A percentile compares a stretch with the other conserved stretches of the same genome.
phyloP scores from a whole-genome alignment of 305 asterid species.

The Euphrasia arctica region DNA sequence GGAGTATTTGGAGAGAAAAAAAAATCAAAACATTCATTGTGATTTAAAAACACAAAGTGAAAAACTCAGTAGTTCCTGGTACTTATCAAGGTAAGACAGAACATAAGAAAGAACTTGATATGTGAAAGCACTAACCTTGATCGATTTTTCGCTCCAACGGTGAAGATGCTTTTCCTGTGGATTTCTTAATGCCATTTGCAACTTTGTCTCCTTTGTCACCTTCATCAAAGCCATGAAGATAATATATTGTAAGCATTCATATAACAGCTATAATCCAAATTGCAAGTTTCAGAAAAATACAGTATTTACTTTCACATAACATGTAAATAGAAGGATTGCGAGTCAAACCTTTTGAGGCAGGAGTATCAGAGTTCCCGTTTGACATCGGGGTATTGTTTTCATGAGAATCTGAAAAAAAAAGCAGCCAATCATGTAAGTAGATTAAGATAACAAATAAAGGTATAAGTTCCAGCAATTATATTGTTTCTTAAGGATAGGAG shows the following conservation, averaged over 20 bases:
- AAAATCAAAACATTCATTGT: not conserved
- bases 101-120: no score
- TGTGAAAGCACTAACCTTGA: slow-evolving; percentile 40
- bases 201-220: slow-evolving; percentile 59
- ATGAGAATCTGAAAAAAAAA: slow-evolving; percentile 34
- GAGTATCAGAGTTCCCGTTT: slow-evolving; percentile 42
- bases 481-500: slow-evolving; percentile 2
- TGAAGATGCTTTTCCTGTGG: slow-evolving; percentile 44
- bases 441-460: slow-evolving; percentile 20
- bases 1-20: no score
- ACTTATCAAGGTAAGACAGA: no score
- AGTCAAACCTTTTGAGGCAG: slow-evolving; percentile 39
- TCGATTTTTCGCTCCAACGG: slow-evolving; percentile 51
- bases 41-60: not conserved
- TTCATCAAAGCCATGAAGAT: slow-evolving; percentile 39
- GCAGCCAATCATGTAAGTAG: no score
- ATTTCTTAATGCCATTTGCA: slow-evolving; percentile 47
- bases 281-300: not conserved
- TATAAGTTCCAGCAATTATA: slow-evolving; percentile 5
- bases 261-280: not conserved
- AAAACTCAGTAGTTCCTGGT: not conserved
- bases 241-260: slow-evolving; percentile 22
- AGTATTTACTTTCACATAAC: no score
- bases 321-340: not conserved
- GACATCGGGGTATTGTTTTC: slow-evolving; percentile 35